Percentiles rank a stretch among this genome's conserved stretches.
Conservation (phyloP, 257 asterid species). For the Ajuga chamaepitys region DNA sequence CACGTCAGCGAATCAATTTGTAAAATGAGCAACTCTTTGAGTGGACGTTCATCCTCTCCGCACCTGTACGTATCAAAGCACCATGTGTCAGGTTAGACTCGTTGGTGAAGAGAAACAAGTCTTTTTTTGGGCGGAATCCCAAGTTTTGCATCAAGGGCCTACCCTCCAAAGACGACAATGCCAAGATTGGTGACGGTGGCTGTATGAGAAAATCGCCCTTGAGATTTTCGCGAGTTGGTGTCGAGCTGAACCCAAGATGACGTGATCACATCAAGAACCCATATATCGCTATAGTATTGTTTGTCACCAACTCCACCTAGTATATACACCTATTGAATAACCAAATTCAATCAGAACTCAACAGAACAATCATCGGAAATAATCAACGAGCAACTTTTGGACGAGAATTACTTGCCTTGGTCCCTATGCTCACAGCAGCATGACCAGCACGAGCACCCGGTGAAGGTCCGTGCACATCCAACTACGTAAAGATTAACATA, state of each 20-base stretch:
- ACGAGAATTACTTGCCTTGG: conserved; percentile 52
- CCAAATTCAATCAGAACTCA: neutral
- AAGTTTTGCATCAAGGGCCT: neutral
- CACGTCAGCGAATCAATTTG: conserved; percentile 32
- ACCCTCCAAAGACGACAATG: conserved; percentile 90
- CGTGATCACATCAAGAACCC: conserved; percentile 60
- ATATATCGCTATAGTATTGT: conserved; percentile 67
- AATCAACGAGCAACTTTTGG: neutral
- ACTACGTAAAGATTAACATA: conserved; percentile 22
- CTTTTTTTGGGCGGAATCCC: too few species aligned
- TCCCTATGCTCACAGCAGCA: conserved; percentile 70
- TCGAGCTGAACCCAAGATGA: conserved; percentile 73
- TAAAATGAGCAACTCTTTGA: conserved; percentile 68
- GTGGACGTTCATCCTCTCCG: conserved; percentile 95
- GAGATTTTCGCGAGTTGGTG: conserved; percentile 40
- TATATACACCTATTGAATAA: conserved; percentile 52
- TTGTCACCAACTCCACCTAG: conserved; percentile 91
- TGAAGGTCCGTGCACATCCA: conserved; percentile 44
- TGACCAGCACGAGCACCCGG: conserved; percentile 94
- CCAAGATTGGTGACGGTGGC: conserved; percentile 56
- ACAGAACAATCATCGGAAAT: too few species aligned
- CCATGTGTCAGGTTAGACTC: neutral
- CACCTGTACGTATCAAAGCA: conserved; percentile 42
- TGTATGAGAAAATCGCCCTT: conserved; percentile 85
- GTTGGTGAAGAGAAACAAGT: neutral